Evolutionary conservation across 768 basidiomycete genomes (phyloP), one percentile per base, ranked within the genome.

Genomic region (Trametes coccinea): DNA sequence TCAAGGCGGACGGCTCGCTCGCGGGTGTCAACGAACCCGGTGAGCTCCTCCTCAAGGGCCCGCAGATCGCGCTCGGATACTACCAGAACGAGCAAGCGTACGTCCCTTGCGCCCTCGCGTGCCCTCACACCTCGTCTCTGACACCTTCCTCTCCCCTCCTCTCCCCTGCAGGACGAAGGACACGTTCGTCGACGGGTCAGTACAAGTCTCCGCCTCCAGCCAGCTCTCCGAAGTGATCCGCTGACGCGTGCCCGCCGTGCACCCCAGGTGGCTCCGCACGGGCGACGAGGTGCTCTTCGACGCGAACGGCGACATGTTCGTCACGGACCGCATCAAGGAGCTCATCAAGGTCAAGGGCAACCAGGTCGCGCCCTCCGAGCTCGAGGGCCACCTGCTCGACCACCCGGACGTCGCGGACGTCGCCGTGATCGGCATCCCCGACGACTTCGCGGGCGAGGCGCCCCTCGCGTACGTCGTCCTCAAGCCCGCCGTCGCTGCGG

Each of bases 381-480:
- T 74, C 44, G 72, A 75, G 54, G 74, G 74, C 5, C 73, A 73
- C 54, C 67, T 76, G 16, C 67, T 76, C 39, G 64, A 50, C 9
- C 76, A 75, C 53, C 69, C 72, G 4, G 82, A 84, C 59, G 85
- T 90, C 34, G 65, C 63, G 6, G 69, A 69, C 59, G 67, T 50
- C 11, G 53, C 61, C 14, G 68, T 68, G 6, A 84, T 90, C 10
- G 82, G 87, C 4, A 68, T 90, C 17, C 79, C 78, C 1, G 86
- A 91, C 67, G 88, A 89, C 14, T 90, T 86, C 68, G 86, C 81
- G 53, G 89, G 90, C 13, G 89, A 92, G 68, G 64, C 87, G 8
- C 89, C 90, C 0, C 67, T 89, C 52, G 89, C 89, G 6, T 91
- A 82, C 68, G 75, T 91, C 17, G 87, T 86, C 5, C 77, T 84